phyloP scores from a whole-genome alignment of 345 rosid genomes.

The Combretum micranthum region DNA sequence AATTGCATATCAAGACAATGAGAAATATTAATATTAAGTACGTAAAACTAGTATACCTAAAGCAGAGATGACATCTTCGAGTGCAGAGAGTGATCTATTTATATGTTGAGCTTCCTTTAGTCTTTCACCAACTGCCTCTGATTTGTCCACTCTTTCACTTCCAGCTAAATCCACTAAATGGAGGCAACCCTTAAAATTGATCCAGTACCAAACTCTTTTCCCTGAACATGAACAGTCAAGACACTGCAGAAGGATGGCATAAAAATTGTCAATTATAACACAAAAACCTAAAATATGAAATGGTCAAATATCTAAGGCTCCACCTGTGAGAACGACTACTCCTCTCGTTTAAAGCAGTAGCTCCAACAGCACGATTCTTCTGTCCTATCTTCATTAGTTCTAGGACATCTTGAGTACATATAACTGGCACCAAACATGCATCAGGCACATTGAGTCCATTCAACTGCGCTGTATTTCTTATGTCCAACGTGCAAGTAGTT shows the following conservation, averaged over 20 bases:
- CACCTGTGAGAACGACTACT: conserved; percentile 98
- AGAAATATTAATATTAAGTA: neutral
- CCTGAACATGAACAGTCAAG: conserved; percentile 88
- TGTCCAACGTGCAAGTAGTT: conserved; percentile 67
- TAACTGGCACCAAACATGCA: conserved; percentile 85
- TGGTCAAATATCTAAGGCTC: neutral
- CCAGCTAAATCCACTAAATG: conserved; percentile 99
- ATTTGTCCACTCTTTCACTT: conserved; percentile 95
- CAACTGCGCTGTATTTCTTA: conserved; percentile 81
- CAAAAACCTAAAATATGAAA: neutral
- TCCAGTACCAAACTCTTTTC: conserved; percentile 77
- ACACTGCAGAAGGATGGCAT: conserved; percentile 35
- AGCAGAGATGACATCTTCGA: conserved; percentile 93
- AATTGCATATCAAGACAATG: neutral
- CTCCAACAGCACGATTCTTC: conserved; percentile 90
- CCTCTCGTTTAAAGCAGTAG: conserved; percentile 91
- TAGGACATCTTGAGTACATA: conserved; percentile 80
- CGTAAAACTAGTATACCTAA: conserved; percentile 41
- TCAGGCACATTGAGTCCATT: conserved; percentile 98
- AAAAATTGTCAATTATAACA: neutral
- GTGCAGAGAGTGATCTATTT: conserved; percentile 85
- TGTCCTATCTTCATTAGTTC: conserved; percentile 90
- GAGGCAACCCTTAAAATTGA: conserved; percentile 80
- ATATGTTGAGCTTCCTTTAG: conserved; percentile 97
- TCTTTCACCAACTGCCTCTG: conserved; percentile 94